phyloP scores from a whole-genome alignment of 2,329 filamentous ascomycete species.

The Botrytis galanthina region DNA sequence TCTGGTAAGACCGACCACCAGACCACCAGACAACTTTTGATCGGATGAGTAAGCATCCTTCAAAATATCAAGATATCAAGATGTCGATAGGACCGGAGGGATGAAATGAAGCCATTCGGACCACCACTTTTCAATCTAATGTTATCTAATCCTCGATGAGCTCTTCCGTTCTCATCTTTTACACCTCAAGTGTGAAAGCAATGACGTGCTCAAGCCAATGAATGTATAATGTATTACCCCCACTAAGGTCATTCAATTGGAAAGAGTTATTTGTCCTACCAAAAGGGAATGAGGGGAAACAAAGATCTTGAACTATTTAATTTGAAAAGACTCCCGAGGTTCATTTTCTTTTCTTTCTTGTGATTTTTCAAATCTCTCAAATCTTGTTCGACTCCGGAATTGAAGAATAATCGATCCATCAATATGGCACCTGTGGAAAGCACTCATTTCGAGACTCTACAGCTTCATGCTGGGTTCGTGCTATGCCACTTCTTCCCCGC shows the following conservation, averaged over 20 bases:
- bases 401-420: background rate
- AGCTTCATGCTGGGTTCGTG: slow-evolving; percentile 77
- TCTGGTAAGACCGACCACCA: too few relatives aligned
- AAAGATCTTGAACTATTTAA: background rate
- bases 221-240: background rate
- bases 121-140: background rate
- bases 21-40: background rate
- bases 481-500: slow-evolving; percentile 18
- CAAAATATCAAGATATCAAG: background rate
- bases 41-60: background rate
- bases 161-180: background rate
- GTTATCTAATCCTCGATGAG: background rate
- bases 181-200: background rate
- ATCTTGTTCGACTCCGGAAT: background rate
- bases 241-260: background rate
- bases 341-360: background rate
- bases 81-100: background rate
- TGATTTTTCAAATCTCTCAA: too few relatives aligned
- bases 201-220: slow-evolving; percentile 9
- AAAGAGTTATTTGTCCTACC: background rate
- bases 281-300: background rate
- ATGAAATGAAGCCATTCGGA: slow-evolving; percentile 13
- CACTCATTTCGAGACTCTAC: slow-evolving; percentile 77
- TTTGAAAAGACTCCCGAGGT: background rate
- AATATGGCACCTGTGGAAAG: slow-evolving; percentile 36